Evolutionary conservation across 2,329 filamentous ascomycete species (phyloP).

Genomic region (Tolypocladium paradoxum): DNA sequence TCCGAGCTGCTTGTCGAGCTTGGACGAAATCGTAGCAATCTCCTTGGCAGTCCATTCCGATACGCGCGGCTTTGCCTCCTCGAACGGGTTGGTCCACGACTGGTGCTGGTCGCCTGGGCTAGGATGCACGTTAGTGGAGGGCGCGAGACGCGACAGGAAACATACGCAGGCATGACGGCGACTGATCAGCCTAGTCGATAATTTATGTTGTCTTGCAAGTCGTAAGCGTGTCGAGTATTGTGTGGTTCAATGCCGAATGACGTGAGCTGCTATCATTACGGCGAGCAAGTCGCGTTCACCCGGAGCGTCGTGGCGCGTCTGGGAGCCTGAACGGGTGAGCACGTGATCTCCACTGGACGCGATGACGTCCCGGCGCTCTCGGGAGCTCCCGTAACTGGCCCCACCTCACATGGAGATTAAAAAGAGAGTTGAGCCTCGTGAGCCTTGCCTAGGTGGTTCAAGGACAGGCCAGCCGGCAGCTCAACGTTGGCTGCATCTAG

Average conservation of each 20-base stretch:
- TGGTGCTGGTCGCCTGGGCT: conserved; percentile 59
- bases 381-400: background rate
- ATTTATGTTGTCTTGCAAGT: conserved; percentile 7
- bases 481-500: no score
- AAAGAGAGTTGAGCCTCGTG: background rate
- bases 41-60: conserved; percentile 80
- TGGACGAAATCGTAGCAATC: conserved; percentile 76
- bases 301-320: background rate
- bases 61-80: conserved; percentile 57
- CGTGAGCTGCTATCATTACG: background rate
- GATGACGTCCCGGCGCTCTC: background rate
- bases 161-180: conserved; percentile 34
- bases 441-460: background rate
- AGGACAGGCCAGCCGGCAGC: no score
- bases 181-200: conserved; percentile 10
- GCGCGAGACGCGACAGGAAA: conserved; percentile 7
- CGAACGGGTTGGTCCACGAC: conserved; percentile 65
- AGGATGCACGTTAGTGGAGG: conserved; percentile 10
- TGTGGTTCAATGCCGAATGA: background rate
- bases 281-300: background rate
- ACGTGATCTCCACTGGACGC: conserved; percentile 4
- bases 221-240: background rate
- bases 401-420: background rate
- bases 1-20: conserved; percentile 85
- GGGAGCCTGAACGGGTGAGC: conserved; percentile 4